Conservation (phyloP, 192 early-diverging fungal species). For the Backusella macrospora region DNA sequence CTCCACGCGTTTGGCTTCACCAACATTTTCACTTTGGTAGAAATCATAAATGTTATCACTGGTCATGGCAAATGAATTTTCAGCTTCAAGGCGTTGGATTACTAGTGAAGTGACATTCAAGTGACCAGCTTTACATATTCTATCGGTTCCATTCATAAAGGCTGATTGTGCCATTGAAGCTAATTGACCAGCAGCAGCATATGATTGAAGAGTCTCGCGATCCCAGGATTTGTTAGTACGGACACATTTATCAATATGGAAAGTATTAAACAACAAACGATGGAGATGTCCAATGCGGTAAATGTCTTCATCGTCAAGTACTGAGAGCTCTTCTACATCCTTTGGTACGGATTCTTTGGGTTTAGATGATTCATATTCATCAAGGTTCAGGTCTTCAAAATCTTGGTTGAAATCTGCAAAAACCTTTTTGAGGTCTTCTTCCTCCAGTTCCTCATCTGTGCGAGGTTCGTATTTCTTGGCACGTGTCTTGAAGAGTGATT, state of each 20-base stretch:
- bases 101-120: constrained; percentile 25
- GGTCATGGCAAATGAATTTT: constrained; percentile 26
- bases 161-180: constrained; percentile 45
- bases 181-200: constrained; percentile 49
- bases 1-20: constrained; percentile 67
- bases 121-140: constrained; percentile 22
- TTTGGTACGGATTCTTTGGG: constrained; percentile 16
- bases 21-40: constrained; percentile 81
- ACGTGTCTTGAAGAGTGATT: constrained; percentile 57
- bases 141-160: constrained; percentile 9
- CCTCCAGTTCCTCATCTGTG: constrained; percentile 70
- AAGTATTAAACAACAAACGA: constrained; percentile 38
- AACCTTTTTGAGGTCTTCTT: constrained; percentile 68
- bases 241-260: constrained; percentile 20
- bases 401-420: constrained; percentile 90
- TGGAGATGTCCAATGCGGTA: constrained; percentile 57
- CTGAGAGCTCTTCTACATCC: constrained; percentile 50
- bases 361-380: constrained; percentile 41
- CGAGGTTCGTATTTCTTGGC: constrained; percentile 52
- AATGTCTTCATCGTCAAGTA: constrained; percentile 50
- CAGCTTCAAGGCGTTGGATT: constrained; percentile 30
- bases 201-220: constrained; percentile 33
- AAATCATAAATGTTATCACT: constrained; percentile 79
- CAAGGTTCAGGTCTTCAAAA: constrained; percentile 66
- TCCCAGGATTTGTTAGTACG: constrained; percentile 18